Evolutionary conservation across 177 flowering plant species (phyloP).

Genomic region (Vitis hybrid): DNA sequence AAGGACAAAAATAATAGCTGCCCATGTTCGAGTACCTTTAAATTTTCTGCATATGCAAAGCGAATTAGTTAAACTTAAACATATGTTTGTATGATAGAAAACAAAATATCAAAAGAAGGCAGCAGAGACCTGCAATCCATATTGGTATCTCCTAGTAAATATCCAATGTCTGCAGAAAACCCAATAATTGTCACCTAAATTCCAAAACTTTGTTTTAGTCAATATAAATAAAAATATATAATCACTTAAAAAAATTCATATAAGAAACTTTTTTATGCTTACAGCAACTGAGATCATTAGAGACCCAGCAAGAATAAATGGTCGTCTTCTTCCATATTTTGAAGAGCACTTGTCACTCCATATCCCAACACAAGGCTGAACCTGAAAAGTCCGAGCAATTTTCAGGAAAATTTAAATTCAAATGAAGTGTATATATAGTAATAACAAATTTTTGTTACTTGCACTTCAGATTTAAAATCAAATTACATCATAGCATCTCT

Average conservation of each 20-base stretch:
- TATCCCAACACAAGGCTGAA: constrained; percentile 99
- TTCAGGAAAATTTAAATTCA: background rate
- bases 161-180: constrained; percentile 99
- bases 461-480: too few relatives aligned
- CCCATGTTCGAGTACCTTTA: constrained; percentile 91
- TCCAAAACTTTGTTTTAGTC: constrained; percentile 36
- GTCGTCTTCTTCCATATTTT: constrained; percentile 95
- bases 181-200: constrained; percentile 94
- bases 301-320: constrained; percentile 86
- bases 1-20: constrained; percentile 80
- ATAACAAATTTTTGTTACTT: too few relatives aligned
- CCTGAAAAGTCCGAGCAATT: constrained; percentile 43
- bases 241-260: constrained; percentile 4
- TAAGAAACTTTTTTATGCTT: constrained; percentile 28
- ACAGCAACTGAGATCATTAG: constrained; percentile 88
- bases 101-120: constrained; percentile 3
- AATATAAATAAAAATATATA: constrained; percentile 10
- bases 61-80: constrained; percentile 15
- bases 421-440: too few relatives aligned
- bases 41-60: constrained; percentile 54
- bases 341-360: constrained; percentile 99
- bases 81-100: background rate
- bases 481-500: too few relatives aligned
- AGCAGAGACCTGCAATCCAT: constrained; percentile 81
- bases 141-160: constrained; percentile 84